Evolutionary conservation across 148 eudicot genomes (phyloP), one percentile per base, ranked within the genome.

Genomic region (Polygonum aviculare): DNA sequence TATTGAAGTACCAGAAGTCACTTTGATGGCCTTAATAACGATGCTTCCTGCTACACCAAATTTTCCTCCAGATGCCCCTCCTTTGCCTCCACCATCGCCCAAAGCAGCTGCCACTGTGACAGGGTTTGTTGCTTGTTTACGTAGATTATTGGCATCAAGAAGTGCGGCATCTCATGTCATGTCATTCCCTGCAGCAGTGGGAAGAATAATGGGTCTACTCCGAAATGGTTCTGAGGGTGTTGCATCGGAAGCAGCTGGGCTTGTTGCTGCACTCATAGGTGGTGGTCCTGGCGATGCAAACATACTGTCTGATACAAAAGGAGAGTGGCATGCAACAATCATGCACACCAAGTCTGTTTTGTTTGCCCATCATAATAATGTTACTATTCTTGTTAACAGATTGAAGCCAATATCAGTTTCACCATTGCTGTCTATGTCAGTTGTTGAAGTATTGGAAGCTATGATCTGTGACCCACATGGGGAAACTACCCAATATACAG

Each of bases 401-500:
- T 81, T 95, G 81, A 95, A 86, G 79, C 97, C 98, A 41, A 84
- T 85, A 81, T 92, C 98, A n/a, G 96, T 92, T 9, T 95, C 98
- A 67, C 98, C 98, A 31, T 83, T 95, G 72, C 81, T 95, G 54
- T 89, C 97, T 15, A 92, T 95, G 98, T 84, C 98, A 19, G 82
- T 95, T 65, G 98, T 88, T 78, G 98, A 95, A 79, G 97, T 95
- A 76, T 84, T 90, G 31, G 98, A 95, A 87, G 98, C 98, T 65
- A 95, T 95, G 98, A 92, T 95, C 51, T 90, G 97, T 83, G 98
- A 95, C 47, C 97, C 98, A 74, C 97, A 92, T 80, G 90, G 98
- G 52, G 98, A 95, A 85, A 95, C 97, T 39, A 95, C 98, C 62
- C 97, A 95, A 70, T 92, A 89, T 75, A 85, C 96, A 31, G 97